Evolutionary conservation across 306 rosid species (phyloP).

Genomic region (Cicer yamashitae): DNA sequence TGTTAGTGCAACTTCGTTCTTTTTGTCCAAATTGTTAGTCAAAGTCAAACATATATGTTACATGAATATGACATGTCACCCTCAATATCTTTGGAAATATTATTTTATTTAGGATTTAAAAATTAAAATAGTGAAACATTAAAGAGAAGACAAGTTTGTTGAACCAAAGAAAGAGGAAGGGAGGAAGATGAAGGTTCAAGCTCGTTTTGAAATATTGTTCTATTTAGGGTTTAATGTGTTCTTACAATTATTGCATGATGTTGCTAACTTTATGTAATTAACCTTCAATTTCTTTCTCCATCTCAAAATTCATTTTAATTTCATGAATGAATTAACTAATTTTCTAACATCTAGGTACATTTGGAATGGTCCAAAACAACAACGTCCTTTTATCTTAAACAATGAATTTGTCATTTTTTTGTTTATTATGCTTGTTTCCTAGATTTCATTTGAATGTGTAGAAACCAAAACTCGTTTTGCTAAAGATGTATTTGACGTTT

Average conservation of each 20-base stretch:
- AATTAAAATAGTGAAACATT: too few relatives aligned
- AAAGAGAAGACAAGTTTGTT: too few relatives aligned
- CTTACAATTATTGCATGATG: not conserved
- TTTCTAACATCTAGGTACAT: not conserved
- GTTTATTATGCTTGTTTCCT: not conserved
- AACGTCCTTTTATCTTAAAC: constrained; percentile 10
- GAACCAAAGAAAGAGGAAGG: too few relatives aligned
- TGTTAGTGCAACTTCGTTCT: too few relatives aligned
- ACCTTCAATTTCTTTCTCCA: not conserved
- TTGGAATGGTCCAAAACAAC: not conserved
- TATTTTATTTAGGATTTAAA: too few relatives aligned
- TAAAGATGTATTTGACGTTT: not conserved
- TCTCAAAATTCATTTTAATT: not conserved
- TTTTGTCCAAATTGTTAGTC: too few relatives aligned
- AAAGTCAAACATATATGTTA: too few relatives aligned
- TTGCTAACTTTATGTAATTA: constrained; percentile 12
- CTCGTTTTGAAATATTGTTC: too few relatives aligned
- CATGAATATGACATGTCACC: too few relatives aligned
- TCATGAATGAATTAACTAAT: not conserved
- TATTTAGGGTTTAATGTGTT: not conserved
- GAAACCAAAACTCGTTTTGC: constrained; percentile 24
- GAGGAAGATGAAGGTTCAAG: too few relatives aligned
- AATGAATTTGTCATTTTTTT: not conserved
- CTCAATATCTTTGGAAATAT: too few relatives aligned
- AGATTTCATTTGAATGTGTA: constrained; percentile 9